Evolutionary conservation across 108 stramenopile genomes (phyloP), one percentile per base, ranked within the genome.

Genomic region (Seminavis robusta): DNA sequence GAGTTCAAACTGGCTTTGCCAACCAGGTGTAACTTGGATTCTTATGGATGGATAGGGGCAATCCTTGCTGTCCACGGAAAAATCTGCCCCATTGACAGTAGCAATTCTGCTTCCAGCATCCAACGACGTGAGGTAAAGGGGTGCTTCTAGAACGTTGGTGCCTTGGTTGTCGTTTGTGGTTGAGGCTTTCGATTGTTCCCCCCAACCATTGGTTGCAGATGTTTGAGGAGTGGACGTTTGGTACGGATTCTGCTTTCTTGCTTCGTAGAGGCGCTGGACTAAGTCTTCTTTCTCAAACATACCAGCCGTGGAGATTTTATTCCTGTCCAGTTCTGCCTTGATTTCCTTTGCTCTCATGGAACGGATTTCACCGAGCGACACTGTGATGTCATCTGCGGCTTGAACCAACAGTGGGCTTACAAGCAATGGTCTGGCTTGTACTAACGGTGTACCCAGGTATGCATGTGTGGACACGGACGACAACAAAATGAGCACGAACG

Each of bases 261-360:
- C 73, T 13, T 65, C 42, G 47, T 55, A 67, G 15, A 87, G 43
- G 33, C 89, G 51, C 63, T 73, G 64, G 19, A 91, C 85, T 4
- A 91, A 67, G 32, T 86, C 83, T 38, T 91, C 82, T 65, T 91
- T 91, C 44, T 91, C 89, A 41, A 91, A 84, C 0, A 67, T 69
- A 61, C 80, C 79, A 11, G 30, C 37, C 1, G 80, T 73, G 5
- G 77, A 69, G 27, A 82, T 63, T 10, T 56, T 50, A 5, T 63
- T 19, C 11, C 64, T 43, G 19, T 61, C 42, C 21, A 90, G 68
- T 41, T 90, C 77, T 19, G 41, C 43, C 47, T 90, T 90, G n/a
- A 90, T 50, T 50, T 84, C 82, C 45, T 56, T 71, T 3, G 76
- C 80, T 19, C 71, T 58, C 69, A 81, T 77, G 6, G 75, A 67